Evolutionary conservation across 2,329 filamentous ascomycete species (phyloP), one percentile per base, ranked within the genome.

Genomic region (Nigrograna mackinnonii): DNA sequence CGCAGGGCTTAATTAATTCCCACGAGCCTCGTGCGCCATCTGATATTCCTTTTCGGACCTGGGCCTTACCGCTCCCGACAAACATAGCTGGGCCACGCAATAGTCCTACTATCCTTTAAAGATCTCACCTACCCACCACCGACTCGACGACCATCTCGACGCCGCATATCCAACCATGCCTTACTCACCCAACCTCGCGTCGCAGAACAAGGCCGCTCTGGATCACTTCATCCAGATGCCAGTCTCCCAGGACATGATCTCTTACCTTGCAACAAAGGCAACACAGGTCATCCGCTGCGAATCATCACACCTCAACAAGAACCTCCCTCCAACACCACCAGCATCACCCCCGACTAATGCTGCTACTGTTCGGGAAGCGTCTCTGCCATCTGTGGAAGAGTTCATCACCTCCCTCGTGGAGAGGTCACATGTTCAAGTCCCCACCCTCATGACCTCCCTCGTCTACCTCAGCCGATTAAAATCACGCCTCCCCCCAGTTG

Each of bases 381-480:
- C 62, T 20, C 64, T 99, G 22, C 94, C 94, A 3, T 85, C 87
- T 0, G 76, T 97, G 24, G 89, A 96, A 69, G 82, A 85, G 44
- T 99, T 97, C 78, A 97, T 99, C 73, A 86, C 83, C 37, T 90
- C 91, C 51, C 80, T 99, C 21, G 91, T 97, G 48, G 83, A 89
- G 63, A 87, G 88, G 47, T 97, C 92, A 54, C 95, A 96, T 69
- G 94, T 97, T 21, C 92, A 97, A 77, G 91, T 96, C 39, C 89
- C 94, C 11, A 99, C 94, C 6, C 81, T 99, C 55, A 97, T 99
- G 94, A 92, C 90, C 24, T 91, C 91, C 6, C 81, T 99, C 30
- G 91, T 97, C 68, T 99, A 96, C 78, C 85, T 99, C 43, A 83
- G 82, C 63, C 84, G 91, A 47, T 82, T 99, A 62, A 88, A 86